Base-by-base conservation (phyloP, 169 alveolate genomes). In the Plasmodium yoelii region DNA sequence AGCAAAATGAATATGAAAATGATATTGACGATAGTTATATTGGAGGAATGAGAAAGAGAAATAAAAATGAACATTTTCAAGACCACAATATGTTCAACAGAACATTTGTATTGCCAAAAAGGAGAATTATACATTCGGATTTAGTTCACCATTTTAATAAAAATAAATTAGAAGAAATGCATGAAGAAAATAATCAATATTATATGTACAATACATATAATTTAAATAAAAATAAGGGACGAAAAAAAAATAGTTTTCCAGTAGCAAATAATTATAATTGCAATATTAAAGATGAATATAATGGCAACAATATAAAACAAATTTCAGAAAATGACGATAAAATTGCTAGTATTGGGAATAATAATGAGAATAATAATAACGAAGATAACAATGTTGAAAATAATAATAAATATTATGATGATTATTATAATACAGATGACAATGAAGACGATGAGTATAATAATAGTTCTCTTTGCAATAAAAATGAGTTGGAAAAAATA, bases 401-500 rank as follows among this genome's bases (percentile, higher is more conserved):
- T 34, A 34, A 34, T 3, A 34, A 34, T 34, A 34, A 34, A 34
- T 34, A 34, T 34, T 4, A 34, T 34, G 42, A 34, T 34, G 42
- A 34, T 34, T 34, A 34, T 34, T 34, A 34, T 34, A 34, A 34
- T 34, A 34, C 42, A 1, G 42, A 34, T 34, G 42, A 34, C 4
- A 34, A 51, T 51, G 59, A 15, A 51, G 19, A 51, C 5, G n/a
- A 51, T 3, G 19, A 15, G 24, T 51, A 51, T 15, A 51, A 51
- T 51, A 10, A 51, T 12, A 15, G 19, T 51, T 51, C 55, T 26
- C 77, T 68, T n/a, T 68, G 77, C 34, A 68, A 68, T 26, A 7
- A 75, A 75, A 75, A 42, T 19, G 88, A 75, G 7, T n/a, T 75
- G 7, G 68, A 63, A 51, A 75, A 75, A 75, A 75, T 75, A 47